Conservation (phyloP, 345 rosid species). For the Eucalyptus sideroxylon region DNA sequence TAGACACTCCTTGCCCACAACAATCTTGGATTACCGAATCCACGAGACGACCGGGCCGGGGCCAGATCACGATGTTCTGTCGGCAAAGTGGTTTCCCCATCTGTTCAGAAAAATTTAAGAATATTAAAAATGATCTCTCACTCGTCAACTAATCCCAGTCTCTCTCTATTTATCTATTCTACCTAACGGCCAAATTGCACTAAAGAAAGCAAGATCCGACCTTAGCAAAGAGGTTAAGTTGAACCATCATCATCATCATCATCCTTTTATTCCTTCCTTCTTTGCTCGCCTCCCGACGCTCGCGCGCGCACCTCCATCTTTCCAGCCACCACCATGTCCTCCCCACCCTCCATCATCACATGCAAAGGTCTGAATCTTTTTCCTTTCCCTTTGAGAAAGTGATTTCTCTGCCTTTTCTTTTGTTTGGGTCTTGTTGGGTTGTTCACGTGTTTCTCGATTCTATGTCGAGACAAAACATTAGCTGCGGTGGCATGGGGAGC, state of each 20-base stretch:
- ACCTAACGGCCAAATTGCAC: background rate
- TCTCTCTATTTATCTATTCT: background rate
- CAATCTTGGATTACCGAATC: background rate
- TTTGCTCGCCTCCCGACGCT: background rate
- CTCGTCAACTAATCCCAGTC: background rate
- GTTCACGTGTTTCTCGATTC: background rate
- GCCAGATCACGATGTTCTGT: background rate
- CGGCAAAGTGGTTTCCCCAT: background rate
- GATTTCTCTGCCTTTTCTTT: background rate
- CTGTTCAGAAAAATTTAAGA: background rate
- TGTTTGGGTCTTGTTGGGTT: background rate
- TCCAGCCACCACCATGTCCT: background rate
- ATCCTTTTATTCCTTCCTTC: background rate
- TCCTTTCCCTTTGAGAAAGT: background rate
- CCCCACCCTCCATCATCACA: constrained; percentile 1
- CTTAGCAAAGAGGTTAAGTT: background rate
- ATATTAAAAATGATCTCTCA: background rate
- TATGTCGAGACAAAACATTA: background rate
- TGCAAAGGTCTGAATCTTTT: constrained; percentile 13
- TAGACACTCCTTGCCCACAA: background rate
- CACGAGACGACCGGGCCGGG: background rate
- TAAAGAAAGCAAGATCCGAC: background rate
- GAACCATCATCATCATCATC: background rate
- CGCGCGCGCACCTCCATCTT: background rate
- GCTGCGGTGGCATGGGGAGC: constrained; percentile 96